These are phyloP conservation scores for Jatropha multifida DNA, from an alignment of 441 rosid species.

Conservation along the genomic window DNA sequence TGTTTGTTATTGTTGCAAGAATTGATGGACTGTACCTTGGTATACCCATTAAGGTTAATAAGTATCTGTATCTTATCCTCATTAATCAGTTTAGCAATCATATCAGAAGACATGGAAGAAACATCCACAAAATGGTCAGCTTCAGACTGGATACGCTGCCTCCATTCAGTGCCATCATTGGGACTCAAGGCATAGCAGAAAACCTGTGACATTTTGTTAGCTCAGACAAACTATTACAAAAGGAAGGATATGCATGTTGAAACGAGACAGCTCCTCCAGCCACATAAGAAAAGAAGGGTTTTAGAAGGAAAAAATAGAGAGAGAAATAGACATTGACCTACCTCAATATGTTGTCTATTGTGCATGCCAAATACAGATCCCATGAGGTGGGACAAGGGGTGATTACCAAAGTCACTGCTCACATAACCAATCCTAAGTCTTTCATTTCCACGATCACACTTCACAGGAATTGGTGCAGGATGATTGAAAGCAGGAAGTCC, in stretches of 20 bases:
- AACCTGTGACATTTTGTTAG: constrained; percentile 45
- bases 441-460: constrained; percentile 60
- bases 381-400: constrained; percentile 98
- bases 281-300: neutral
- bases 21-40: constrained; percentile 54
- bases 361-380: constrained; percentile 99
- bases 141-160: constrained; percentile 87
- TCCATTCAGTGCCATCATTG: constrained; percentile 97
- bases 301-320: neutral
- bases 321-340: constrained; percentile 24
- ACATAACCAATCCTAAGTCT: constrained; percentile 92
- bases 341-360: constrained; percentile 85
- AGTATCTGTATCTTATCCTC: constrained; percentile 91
- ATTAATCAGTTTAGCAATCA: constrained; percentile 83
- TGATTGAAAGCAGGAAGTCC: constrained; percentile 70
- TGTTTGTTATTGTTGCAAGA: neutral
- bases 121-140: constrained; percentile 93
- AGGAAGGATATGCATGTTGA: neutral
- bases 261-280: neutral
- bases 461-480: constrained; percentile 67
- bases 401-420: constrained; percentile 99
- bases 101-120: constrained; percentile 85
- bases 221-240: constrained; percentile 12
- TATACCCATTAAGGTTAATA: constrained; percentile 92
- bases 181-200: constrained; percentile 97